phyloP scores from a whole-genome alignment of 2,329 filamentous ascomycete genomes.

The Fonsecaea multimorphosa region DNA sequence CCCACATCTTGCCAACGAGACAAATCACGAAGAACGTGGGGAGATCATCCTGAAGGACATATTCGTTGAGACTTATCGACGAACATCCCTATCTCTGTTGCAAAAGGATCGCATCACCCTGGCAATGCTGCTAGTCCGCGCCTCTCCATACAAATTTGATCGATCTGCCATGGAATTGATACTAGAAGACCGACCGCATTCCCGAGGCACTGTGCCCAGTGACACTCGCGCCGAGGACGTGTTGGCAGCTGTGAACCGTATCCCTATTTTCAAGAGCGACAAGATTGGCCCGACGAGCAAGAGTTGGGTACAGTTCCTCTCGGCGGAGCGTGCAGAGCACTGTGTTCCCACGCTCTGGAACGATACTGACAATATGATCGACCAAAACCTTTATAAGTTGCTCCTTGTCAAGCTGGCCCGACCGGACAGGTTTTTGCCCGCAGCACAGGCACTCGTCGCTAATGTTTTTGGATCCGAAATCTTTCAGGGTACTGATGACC shows the following conservation, averaged over 20 bases:
- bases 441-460: slow-evolving; percentile 86
- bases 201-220: slow-evolving; percentile 80
- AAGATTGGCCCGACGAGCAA: slow-evolving; percentile 64
- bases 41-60: slow-evolving; percentile 90
- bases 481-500: slow-evolving; percentile 82
- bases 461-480: slow-evolving; percentile 83
- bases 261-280: slow-evolving; percentile 74
- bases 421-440: slow-evolving; percentile 91
- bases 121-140: slow-evolving; percentile 92
- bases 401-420: slow-evolving; percentile 93
- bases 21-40: slow-evolving; percentile 77
- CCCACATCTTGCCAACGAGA: slow-evolving; percentile 71
- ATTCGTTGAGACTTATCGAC: slow-evolving; percentile 88
- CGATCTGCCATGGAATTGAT: slow-evolving; percentile 85
- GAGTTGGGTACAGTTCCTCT: slow-evolving; percentile 81
- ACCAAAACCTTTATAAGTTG: slow-evolving; percentile 81
- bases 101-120: slow-evolving; percentile 95
- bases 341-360: slow-evolving; percentile 79
- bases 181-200: slow-evolving; percentile 69
- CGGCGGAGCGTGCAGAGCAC: slow-evolving; percentile 84
- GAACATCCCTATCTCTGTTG: slow-evolving; percentile 88
- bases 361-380: slow-evolving; percentile 66
- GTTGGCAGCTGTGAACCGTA: slow-evolving; percentile 70
- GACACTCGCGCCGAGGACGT: slow-evolving; percentile 71
- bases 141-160: slow-evolving; percentile 95